Percentiles rank a stretch among this genome's conserved stretches.
Evolutionary conservation across 768 basidiomycete species (phyloP).

Genomic region (Amanita molliuscula): DNA sequence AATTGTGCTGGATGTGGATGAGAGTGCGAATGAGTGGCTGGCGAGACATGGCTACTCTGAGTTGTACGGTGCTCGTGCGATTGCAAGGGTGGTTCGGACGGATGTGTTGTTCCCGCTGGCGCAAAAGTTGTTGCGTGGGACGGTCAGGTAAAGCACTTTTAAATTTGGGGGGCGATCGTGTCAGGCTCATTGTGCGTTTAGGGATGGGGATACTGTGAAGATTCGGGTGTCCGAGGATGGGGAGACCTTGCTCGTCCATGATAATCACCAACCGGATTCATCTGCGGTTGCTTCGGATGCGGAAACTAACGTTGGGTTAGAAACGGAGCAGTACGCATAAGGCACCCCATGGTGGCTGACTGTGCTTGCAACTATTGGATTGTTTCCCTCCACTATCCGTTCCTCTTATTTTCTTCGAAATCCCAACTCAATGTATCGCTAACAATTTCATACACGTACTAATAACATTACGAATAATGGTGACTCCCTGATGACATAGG

Average conservation of each 20-base stretch:
- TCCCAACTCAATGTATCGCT: constrained; percentile 1
- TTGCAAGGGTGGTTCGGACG: constrained; percentile 77
- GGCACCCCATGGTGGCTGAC: too few relatives aligned
- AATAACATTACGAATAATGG: too few relatives aligned
- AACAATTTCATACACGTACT: not conserved
- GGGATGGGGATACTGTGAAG: constrained; percentile 59
- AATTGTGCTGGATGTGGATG: constrained; percentile 64
- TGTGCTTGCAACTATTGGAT: too few relatives aligned
- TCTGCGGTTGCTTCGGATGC: constrained; percentile 12
- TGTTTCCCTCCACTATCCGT: too few relatives aligned
- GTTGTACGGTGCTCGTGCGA: constrained; percentile 79
- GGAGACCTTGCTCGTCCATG: constrained; percentile 39
- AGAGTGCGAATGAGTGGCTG: constrained; percentile 55
- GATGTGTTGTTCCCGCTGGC: constrained; percentile 80
- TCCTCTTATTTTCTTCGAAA: not conserved
- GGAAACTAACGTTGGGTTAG: not conserved
- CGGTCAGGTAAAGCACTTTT: constrained; percentile 42
- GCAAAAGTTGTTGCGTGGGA: constrained; percentile 68
- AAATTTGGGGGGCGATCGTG: not conserved
- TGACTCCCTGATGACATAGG: too few relatives aligned
- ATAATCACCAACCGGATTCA: constrained; percentile 51
- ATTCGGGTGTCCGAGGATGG: constrained; percentile 37
- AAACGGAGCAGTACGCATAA: not conserved
- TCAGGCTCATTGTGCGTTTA: constrained; percentile 11
- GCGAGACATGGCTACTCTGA: constrained; percentile 74